These are phyloP conservation scores for Ampelomyces quisqualis DNA, from an alignment of 2,329 filamentous ascomycete genomes.

Conservation along the genomic window DNA sequence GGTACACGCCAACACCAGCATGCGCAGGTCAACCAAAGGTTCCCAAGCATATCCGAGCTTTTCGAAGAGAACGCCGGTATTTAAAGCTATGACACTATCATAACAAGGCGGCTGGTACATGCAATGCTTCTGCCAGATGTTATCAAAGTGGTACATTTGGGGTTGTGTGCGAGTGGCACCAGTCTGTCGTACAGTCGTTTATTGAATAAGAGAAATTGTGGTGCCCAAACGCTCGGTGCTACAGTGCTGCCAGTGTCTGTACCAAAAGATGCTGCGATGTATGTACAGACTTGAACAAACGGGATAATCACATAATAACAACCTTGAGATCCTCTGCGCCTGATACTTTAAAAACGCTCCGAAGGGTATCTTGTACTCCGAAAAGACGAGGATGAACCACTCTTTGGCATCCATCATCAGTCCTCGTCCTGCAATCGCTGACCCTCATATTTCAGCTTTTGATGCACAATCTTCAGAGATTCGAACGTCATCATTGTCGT, in stretches of 20 bases:
- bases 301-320: conserved; percentile 21
- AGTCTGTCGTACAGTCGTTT: background rate
- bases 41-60: too few species aligned
- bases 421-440: conserved; percentile 24
- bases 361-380: conserved; percentile 11
- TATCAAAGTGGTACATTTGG: too few species aligned
- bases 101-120: too few species aligned
- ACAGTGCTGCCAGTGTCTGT: conserved; percentile 19
- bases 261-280: conserved; percentile 20
- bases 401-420: conserved; percentile 6
- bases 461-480: conserved; percentile 61
- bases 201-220: too few species aligned
- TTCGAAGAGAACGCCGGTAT: too few species aligned
- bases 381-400: background rate
- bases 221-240: conserved; percentile 20
- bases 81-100: too few species aligned
- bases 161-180: background rate
- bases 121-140: too few species aligned
- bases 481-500: conserved; percentile 98
- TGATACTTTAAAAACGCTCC: conserved; percentile 20
- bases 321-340: conserved; percentile 13
- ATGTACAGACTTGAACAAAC: conserved; percentile 24
- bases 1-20: conserved; percentile 3
- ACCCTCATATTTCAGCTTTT: conserved; percentile 56
- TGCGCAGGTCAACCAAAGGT: too few species aligned